A percentile compares a stretch with the other conserved stretches of the same genome.
Evolutionary conservation across 768 basidiomycete species (phyloP).

Genomic region (Porphyrellus cyaneotinctus): DNA sequence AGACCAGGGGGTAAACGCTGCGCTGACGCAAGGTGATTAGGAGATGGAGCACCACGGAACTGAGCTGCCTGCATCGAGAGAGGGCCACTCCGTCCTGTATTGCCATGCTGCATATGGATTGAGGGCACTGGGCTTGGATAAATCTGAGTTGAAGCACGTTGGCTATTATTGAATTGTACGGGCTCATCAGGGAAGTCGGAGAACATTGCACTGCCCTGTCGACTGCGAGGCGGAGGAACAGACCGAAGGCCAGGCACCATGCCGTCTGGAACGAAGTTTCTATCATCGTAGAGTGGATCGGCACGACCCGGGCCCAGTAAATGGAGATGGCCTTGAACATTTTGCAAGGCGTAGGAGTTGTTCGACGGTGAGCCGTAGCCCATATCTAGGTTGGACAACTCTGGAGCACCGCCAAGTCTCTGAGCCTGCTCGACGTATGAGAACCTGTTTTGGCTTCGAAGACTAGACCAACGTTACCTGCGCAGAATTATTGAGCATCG

Average conservation of each 20-base stretch:
- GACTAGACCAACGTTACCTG: slow-evolving; percentile 47
- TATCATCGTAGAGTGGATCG: slow-evolving; percentile 71
- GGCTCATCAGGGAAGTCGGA: slow-evolving; percentile 63
- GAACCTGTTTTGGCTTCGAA: neutral
- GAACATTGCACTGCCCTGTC: slow-evolving; percentile 52
- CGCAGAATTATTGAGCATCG: slow-evolving; percentile 72
- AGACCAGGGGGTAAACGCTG: slow-evolving; percentile 76
- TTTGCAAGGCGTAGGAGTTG: slow-evolving; percentile 39
- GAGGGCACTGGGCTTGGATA: slow-evolving; percentile 48
- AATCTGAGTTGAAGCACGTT: slow-evolving; percentile 55
- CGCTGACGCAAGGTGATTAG: slow-evolving; percentile 44
- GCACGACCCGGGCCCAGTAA: slow-evolving; percentile 44
- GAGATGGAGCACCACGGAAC: slow-evolving; percentile 69
- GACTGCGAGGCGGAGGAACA: slow-evolving; percentile 55
- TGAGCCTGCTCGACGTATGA: slow-evolving; percentile 26
- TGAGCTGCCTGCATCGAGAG: slow-evolving; percentile 57
- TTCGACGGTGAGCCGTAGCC: slow-evolving; percentile 22
- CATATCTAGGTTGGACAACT: slow-evolving; percentile 22
- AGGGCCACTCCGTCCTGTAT: slow-evolving; percentile 46
- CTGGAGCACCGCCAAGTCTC: slow-evolving; percentile 22
- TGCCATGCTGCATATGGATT: slow-evolving; percentile 51
- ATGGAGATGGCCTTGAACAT: slow-evolving; percentile 40
- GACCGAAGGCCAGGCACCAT: slow-evolving; percentile 82
- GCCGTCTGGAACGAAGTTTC: slow-evolving; percentile 77
- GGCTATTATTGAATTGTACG: slow-evolving; percentile 55